Evolutionary conservation across 2,329 filamentous ascomycete species (phyloP).

Genomic region (Ilyonectria destructans): DNA sequence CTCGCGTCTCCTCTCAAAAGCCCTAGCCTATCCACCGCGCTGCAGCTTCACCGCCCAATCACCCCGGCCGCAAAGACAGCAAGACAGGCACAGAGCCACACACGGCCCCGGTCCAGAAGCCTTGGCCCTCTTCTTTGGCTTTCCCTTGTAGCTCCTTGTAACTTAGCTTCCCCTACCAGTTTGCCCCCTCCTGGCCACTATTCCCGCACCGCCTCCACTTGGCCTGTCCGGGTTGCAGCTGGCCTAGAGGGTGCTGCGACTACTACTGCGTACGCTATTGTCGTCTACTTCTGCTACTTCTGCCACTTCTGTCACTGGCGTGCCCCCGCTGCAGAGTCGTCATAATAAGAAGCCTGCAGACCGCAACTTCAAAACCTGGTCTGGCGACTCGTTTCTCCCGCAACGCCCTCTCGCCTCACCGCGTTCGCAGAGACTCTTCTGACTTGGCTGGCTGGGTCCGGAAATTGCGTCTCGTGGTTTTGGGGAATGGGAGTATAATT

Average conservation of each 20-base stretch:
- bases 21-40: constrained; percentile 25
- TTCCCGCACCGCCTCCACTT: constrained; percentile 33
- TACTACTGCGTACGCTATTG: constrained; percentile 3
- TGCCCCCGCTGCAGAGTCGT: constrained; percentile 19
- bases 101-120: not conserved
- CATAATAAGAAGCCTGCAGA: constrained; percentile 44
- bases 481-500: constrained; percentile 37
- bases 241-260: constrained; percentile 5
- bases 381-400: constrained; percentile 38
- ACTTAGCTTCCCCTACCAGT: constrained; percentile 8
- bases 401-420: constrained; percentile 43
- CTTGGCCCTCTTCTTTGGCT: constrained; percentile 3
- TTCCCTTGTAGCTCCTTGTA: not conserved
- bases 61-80: constrained; percentile 30
- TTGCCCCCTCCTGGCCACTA: constrained; percentile 20
- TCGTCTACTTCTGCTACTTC: not conserved
- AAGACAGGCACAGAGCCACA: constrained; percentile 25
- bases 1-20: constrained; percentile 7
- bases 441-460: constrained; percentile 44
- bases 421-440: constrained; percentile 30
- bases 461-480: constrained; percentile 43
- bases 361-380: constrained; percentile 47
- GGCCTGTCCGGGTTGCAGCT: constrained; percentile 20
- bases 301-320: not conserved
- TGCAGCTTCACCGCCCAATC: constrained; percentile 49